Base-by-base conservation (phyloP, 116 monocot species). In the Iris pallida region DNA sequence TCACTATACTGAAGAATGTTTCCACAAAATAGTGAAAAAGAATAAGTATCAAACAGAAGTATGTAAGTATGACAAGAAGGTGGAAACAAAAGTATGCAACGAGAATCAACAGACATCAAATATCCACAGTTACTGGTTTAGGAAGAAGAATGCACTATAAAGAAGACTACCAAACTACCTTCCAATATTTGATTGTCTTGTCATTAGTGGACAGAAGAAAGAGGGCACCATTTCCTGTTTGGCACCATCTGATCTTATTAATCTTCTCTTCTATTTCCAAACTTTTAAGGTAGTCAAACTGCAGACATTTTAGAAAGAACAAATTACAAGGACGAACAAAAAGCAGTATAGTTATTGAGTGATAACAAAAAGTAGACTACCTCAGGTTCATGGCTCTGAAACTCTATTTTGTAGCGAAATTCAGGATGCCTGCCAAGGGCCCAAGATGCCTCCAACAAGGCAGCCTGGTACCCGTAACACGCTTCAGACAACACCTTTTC, bases 311-410 rank as follows among this genome's bases (percentile, higher is more conserved):
- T 64, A 20, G 47, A 46, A 17, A 63, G 52, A 42, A 59, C 10
- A 64, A 61, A 59, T 17, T 64, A 55, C 14, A 57, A 70, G 45
- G 13, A 14, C 7, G 15, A 2, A 66, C 16, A 66, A 19, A 56
- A 11, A 12, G 9, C 12, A 57, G 61, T 54, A 18, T 4, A 64
- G 41, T 57, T 16, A 18, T 46, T 6, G 46, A 46, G 66, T 30
- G 30, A 30, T 1, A 30, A 30, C 30, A 30, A 30, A 30, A 30
- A 41, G 45, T 11, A 43, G 19, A 16, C 9, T 71, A 93, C 93
- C 93, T 93, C 93, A 53, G 93, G 89, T 79, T 89, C 93, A 73
- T 93, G 93, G 55, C 93, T 93, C 63, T 93, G 93, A 76, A 93
- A 93, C 61, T 93, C 93, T 53, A 89, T 89, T 78, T 89, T 89